phyloP scores from a whole-genome alignment of 495 filamentous ascomycete genomes.

The Neurospora hispaniola region DNA sequence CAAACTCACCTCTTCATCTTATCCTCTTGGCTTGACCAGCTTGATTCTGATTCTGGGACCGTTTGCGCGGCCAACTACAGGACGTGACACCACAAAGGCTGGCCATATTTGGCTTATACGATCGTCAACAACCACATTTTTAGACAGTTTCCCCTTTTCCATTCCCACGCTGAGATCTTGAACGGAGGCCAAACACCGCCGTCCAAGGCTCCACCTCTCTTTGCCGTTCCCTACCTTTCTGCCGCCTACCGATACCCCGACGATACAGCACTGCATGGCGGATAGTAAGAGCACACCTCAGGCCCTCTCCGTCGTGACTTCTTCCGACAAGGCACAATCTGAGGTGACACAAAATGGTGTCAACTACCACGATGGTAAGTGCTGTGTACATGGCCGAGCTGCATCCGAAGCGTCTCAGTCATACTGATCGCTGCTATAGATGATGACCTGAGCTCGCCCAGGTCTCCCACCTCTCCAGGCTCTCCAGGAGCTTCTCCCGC shows the following conservation, averaged over 20 bases:
- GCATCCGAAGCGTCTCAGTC: not conserved
- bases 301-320: conserved; percentile 27
- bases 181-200: conserved; percentile 12
- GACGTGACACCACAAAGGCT: conserved; percentile 8
- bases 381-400: not conserved
- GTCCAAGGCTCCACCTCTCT: conserved; percentile 18
- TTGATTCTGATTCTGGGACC: conserved; percentile 5
- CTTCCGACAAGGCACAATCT: conserved; percentile 25
- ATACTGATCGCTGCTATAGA: not conserved
- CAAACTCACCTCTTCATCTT: conserved; percentile 9
- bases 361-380: not conserved
- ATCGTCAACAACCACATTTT: conserved; percentile 10
- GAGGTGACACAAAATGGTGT: conserved; percentile 19
- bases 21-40: not conserved
- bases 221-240: conserved; percentile 10
- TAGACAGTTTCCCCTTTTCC: not conserved
- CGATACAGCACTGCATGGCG: conserved; percentile 27
- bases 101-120: conserved; percentile 1
- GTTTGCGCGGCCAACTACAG: conserved; percentile 13
- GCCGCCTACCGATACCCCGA: conserved; percentile 18
- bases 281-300: conserved; percentile 32
- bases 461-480: not conserved
- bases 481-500: not conserved
- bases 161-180: not conserved
- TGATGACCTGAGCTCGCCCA: conserved; percentile 2